Percentiles rank a stretch among this genome's conserved stretches.
phyloP scores from a whole-genome alignment of 306 rosid species.

The Cucumis cinereus region DNA sequence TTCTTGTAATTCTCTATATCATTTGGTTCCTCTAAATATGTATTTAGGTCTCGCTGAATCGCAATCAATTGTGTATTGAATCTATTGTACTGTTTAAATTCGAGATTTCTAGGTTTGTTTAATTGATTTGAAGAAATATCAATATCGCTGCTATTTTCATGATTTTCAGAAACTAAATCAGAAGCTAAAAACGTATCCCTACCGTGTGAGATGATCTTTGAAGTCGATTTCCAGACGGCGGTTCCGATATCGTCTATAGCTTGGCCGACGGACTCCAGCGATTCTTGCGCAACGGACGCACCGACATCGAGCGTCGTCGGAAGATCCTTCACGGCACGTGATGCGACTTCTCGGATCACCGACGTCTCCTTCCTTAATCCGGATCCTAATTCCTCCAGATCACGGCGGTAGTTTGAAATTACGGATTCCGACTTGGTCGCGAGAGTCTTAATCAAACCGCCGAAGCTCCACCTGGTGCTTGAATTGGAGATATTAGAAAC shows the following conservation, averaged over 20 bases:
- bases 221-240: conserved; percentile 87
- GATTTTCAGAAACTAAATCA: conserved; percentile 40
- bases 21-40: conserved; percentile 72
- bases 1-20: conserved; percentile 41
- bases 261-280: conserved; percentile 88
- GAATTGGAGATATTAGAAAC: neutral
- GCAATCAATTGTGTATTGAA: conserved; percentile 53
- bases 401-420: conserved; percentile 61
- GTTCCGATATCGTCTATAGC: conserved; percentile 85
- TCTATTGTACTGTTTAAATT: conserved; percentile 60
- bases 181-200: conserved; percentile 40
- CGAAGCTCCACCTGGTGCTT: conserved; percentile 55
- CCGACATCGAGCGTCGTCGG: conserved; percentile 72
- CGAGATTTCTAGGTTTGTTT: conserved; percentile 27
- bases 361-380: conserved; percentile 60
- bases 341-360: conserved; percentile 73
- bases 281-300: conserved; percentile 84
- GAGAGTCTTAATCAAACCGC: conserved; percentile 55
- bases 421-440: conserved; percentile 70
- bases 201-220: conserved; percentile 69
- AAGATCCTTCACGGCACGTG: conserved; percentile 79
- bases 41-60: conserved; percentile 50
- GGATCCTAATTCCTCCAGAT: conserved; percentile 73
- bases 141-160: conserved; percentile 15
- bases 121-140: conserved; percentile 3